Evolutionary conservation across 495 filamentous ascomycete species (phyloP), one percentile per base, ranked within the genome.

Genomic region (Niebla homalea): DNA sequence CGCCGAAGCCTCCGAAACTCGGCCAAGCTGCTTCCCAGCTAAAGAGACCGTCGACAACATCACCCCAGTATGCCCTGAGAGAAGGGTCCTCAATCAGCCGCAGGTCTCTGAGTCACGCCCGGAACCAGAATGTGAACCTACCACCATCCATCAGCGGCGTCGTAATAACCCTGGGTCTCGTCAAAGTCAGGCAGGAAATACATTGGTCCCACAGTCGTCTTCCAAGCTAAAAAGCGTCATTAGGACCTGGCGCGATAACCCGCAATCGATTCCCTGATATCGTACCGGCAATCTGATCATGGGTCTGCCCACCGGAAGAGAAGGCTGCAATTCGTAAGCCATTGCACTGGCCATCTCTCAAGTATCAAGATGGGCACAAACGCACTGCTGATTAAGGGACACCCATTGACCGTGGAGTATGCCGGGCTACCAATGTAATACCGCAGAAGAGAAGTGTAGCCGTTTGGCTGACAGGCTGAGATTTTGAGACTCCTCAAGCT

Each of bases 11-110:
- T n/a, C 49, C 50, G 8, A 46, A 37, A 0, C 36, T 21, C 5
- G 64, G 64, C 64, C 64, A 67, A 1, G 61, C 63, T 0, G 63
- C 46, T 43, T 67, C 64, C 63, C 64, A 67, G 35, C 62, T 64
- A 36, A 66, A 67, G 22, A 55, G 29, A 19, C 63, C 64, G 51
- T 66, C 61, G 0, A 63, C 54, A 36, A 64, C 46, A 5, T 48
- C 51, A 18, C 48, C 53, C 48, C 53, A 51, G 4, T 32, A 43
- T 14, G 42, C 44, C 53, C 36, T 10, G 10, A 37, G 10, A 37
- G 16, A 37, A 10, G 16, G 16, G 36, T 10, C 16, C 36, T 10
- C 10, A 16, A 10, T 37, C 36, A 37, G 36, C 10, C 36, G 16
- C 16, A 37, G 36, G 10, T 37, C 10, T n/a, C 10, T 10, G 36